phyloP scores from a whole-genome alignment of 2,329 filamentous ascomycete species.

The Venturia nashicola region DNA sequence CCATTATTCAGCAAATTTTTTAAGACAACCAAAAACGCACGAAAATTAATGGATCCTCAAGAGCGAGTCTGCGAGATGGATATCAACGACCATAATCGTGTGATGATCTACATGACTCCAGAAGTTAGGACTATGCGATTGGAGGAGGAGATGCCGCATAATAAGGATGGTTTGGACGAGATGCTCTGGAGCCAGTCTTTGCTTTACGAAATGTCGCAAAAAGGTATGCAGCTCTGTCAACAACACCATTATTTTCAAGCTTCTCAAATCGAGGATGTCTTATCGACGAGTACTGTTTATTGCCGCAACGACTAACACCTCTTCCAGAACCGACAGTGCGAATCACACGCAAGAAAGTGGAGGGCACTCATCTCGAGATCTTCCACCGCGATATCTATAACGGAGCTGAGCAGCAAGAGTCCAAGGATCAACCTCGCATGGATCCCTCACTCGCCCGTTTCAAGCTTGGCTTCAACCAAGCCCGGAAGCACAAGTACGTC shows the following conservation, averaged over 20 bases:
- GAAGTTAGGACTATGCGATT: background rate
- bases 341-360: background rate
- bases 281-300: no score
- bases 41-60: conserved; percentile 3
- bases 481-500: background rate
- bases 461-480: background rate
- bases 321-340: background rate
- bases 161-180: background rate
- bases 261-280: background rate
- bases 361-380: background rate
- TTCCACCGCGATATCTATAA: background rate
- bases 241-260: background rate
- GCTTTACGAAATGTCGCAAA: background rate
- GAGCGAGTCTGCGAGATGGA: conserved; percentile 5
- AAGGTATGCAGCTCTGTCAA: background rate
- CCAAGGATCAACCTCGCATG: background rate
- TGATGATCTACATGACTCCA: background rate
- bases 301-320: background rate
- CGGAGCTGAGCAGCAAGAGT: background rate
- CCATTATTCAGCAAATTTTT: conserved; percentile 5
- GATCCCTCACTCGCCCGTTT: background rate
- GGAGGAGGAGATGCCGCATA: background rate
- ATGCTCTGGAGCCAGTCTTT: background rate
- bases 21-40: conserved; percentile 4
- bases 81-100: background rate